Evolutionary conservation across 1,284 basidiomycete genomes (phyloP), one percentile per base, ranked within the genome.

Genomic region (Cryptococcus sp.): DNA sequence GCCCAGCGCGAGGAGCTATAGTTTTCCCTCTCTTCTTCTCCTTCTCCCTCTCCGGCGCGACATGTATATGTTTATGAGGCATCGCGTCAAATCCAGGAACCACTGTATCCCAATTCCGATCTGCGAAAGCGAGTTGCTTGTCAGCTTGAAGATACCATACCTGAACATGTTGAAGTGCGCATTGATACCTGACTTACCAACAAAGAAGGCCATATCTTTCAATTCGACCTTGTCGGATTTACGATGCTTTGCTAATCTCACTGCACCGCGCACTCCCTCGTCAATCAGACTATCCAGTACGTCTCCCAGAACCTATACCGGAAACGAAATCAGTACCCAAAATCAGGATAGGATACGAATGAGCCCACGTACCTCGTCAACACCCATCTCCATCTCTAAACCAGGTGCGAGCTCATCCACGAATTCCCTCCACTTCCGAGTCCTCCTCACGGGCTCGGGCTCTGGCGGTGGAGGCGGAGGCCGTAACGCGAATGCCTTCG

Each of bases 41-140:
- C 50, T 61, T 60, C 23, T 56, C 63, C 25, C 56, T 61, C 35
- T 74, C 72, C 1, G 66, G 65, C 8, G 68, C 63, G 17, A 63
- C 50, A 55, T 74, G 73, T n/a, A 67, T 54, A 11, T 60, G 65
- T 31, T 69, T 65, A 11, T 69, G 67, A 22, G 69, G 61, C 25
- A 63, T 60, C 5, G 62, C 72, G 56, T 72, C 70, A 61, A 74
- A 76, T 8, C 73, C 73, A 4, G 72, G 72, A 23, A 73, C 66
- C 19, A 61, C 63, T 13, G 72, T 64, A 52, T 66, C 65, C 58
- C 71, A 72, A 42, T 58, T 59, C 42, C 68, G 59, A 23, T 73
- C 72, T 67, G 51, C 19, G 59, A 11, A 2, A n/a, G 20, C 17
- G 31, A 47, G 38, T 39, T 47, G 16, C 11, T 7, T 23, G 22